Base-by-base conservation (phyloP, 106 monocot genomes). In the Posidonia australis region DNA sequence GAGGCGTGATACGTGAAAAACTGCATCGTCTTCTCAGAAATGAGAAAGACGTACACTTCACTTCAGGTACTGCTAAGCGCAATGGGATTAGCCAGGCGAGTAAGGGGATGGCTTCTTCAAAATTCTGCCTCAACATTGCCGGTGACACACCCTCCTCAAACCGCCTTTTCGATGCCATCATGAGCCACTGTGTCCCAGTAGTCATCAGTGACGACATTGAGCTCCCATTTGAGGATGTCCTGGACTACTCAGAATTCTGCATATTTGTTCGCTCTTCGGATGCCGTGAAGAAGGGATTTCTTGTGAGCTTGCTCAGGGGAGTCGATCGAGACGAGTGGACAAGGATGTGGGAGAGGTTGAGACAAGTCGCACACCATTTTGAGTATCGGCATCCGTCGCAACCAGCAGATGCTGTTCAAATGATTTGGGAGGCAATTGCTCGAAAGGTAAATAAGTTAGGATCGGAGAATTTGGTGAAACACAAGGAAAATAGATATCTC, bases 61-160 rank as follows among this genome's bases (percentile, higher is more conserved):
- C 82, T 5, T 90, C 60, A 27, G 84, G 89, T 10, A 82, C 60
- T 60, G 72, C 70, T 32, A 64, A 59, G 10, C 62, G 67, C 23
- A 63, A 70, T 54, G 89, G 93, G n/a, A 74, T 82, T 13, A 75
- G 44, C 16, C 55, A 51, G 1, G 78, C 89, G 10, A 47, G 78
- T 6, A 27, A 60, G 42, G 93, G 86, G 13, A 94, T 94, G 89
- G 63, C 79, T 14, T 68, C 79, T 26, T 83, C 93, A 3, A 96
- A 79, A 69, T 96, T 84, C 67, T 90, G 90, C 63, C 78, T 90
- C 11, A 83, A 75, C 46, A 84, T 96, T 11, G 94, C 94, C 5
- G 94, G 90, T 20, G 90, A 87, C 63, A 94, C 89, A 0, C 93
- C 93, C 7, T 96, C 94, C 3, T 90, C 94, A 2, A 90, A 87